These are phyloP conservation scores for Pelargonium cotyledonis DNA, from an alignment of 441 rosid species.

Conservation along the genomic window DNA sequence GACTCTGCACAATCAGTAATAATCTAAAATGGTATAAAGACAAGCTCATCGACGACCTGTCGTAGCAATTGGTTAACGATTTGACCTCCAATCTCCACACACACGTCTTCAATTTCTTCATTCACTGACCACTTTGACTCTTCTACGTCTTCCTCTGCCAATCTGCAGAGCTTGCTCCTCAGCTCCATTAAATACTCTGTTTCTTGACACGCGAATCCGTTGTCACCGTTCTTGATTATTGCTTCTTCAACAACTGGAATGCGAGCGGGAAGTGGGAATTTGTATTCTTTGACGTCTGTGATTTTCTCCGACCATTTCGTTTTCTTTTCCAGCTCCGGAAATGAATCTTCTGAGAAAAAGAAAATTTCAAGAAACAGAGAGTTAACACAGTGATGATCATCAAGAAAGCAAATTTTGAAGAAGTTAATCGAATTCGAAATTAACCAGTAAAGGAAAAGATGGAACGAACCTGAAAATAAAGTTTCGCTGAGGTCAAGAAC, in stretches of 20 bases:
- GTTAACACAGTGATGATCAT: background rate
- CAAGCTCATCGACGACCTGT: background rate
- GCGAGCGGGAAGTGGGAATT: conserved; percentile 1
- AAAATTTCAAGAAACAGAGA: background rate
- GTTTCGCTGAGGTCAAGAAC: conserved; percentile 39
- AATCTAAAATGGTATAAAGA: background rate
- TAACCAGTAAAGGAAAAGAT: conserved; percentile 13
- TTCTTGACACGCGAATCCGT: conserved; percentile 14
- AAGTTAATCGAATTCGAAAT: background rate
- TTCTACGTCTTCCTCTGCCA: background rate
- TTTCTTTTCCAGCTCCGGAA: no score
- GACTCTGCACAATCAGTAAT: no score
- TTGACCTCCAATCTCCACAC: background rate
- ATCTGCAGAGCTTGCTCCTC: conserved; percentile 1
- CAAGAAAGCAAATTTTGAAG: background rate
- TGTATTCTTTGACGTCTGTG: background rate
- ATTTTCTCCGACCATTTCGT: conserved; percentile 10
- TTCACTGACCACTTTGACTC: background rate
- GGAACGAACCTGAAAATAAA: conserved; percentile 37
- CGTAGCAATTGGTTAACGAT: background rate
- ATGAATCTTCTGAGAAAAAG: conserved; percentile 15
- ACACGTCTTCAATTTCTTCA: background rate
- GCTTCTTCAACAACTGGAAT: conserved; percentile 12
- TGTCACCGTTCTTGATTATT: conserved; percentile 9
- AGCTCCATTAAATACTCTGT: conserved; percentile 21